Base-by-base conservation (phyloP, 2,329 filamentous ascomycete species). In the Allantophomopsis cytisporea region DNA sequence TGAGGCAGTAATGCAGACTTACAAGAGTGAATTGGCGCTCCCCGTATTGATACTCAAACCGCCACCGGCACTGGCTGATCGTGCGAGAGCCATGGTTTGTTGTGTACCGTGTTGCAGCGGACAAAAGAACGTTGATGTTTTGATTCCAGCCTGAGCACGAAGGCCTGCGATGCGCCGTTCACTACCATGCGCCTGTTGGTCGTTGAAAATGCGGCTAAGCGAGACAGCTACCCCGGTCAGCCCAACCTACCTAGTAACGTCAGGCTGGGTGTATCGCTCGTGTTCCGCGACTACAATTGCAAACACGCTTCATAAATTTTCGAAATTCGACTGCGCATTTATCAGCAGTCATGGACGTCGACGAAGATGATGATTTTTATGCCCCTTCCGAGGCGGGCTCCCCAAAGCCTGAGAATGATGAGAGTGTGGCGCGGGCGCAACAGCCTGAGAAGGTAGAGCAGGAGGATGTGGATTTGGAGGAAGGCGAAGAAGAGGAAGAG, bases 321-420 rank as follows among this genome's bases (percentile, higher is more conserved):
- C 28, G 14, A n/a, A 39, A 2, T 20, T 39, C 14, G 15, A 39
- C 10, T 8, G 15, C 3, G 21, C 21, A 4, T 35, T 30, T 12
- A n/a, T 7, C 11, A 8, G 34, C 21, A 31, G 7, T 16, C 30
- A 80, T 80, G 73, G 75, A 80, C 53, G 70, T 80, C 42, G 76
- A 80, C 56, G 75, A 80, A 47, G 75, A 79, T 38, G 76, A 80
- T 47, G 76, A 80, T 57, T 76, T 80, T 50, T 80, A 80, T 53
- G 70, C 69, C 42, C 68, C 71, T 1, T 75, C 79, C 43, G 73
- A 77, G 55, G 62, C 66, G 31, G 61, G 61, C 23, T 28, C 23
- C 17, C 40, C 47, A 28, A 21, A 28, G 23, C 23, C 47, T 15
- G 40, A 32, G 2, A 42, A 34, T n/a, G 46, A 51, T 33, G 38